A percentile compares a stretch with the other conserved stretches of the same genome.
Evolutionary conservation across 352 stramenopile species (phyloP).

Genomic region (Globisporangium paddicum): DNA sequence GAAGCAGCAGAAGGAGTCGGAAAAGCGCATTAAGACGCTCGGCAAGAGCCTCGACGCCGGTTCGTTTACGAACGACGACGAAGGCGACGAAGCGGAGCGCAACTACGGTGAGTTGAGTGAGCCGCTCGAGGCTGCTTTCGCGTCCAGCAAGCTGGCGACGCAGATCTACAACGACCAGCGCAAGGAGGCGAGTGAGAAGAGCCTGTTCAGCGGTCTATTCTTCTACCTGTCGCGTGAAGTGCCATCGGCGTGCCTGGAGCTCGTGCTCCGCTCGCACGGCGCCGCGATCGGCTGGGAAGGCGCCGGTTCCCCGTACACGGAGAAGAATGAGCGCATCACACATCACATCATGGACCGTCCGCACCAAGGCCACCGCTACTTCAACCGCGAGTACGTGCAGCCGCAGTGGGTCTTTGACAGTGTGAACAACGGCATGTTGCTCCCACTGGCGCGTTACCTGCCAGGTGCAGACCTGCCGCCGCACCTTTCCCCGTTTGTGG

Average conservation of each 20-base stretch:
- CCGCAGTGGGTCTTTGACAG: conserved; percentile 99
- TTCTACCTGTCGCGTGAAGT: conserved; percentile 97
- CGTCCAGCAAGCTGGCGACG: conserved; percentile 70
- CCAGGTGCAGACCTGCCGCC: conserved; percentile 91
- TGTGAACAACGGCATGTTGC: conserved; percentile 94
- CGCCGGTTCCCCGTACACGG: conserved; percentile 85
- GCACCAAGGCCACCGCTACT: conserved; percentile 86
- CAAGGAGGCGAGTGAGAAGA: conserved; percentile 69
- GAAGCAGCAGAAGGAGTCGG: conserved; percentile 85
- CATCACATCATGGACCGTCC: conserved; percentile 97
- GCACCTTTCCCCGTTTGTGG: conserved; percentile 95
- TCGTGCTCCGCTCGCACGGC: conserved; percentile 94
- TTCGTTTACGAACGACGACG: conserved; percentile 60
- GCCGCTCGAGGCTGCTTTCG: conserved; percentile 88
- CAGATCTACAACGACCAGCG: conserved; percentile 79
- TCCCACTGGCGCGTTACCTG: conserved; percentile 92
- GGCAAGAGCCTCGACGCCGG: conserved; percentile 28
- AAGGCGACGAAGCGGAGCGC: conserved; percentile 57
- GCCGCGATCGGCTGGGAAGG: conserved; percentile 96
- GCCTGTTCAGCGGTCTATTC: conserved; percentile 73
- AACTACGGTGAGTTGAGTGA: conserved; percentile 87
- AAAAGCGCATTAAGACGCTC: conserved; percentile 82
- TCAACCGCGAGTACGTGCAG: conserved; percentile 96
- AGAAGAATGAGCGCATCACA: conserved; percentile 93
- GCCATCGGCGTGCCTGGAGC: conserved; percentile 91